Conservation (phyloP, 257 asterid species). For the Orobanche coerulescens region DNA sequence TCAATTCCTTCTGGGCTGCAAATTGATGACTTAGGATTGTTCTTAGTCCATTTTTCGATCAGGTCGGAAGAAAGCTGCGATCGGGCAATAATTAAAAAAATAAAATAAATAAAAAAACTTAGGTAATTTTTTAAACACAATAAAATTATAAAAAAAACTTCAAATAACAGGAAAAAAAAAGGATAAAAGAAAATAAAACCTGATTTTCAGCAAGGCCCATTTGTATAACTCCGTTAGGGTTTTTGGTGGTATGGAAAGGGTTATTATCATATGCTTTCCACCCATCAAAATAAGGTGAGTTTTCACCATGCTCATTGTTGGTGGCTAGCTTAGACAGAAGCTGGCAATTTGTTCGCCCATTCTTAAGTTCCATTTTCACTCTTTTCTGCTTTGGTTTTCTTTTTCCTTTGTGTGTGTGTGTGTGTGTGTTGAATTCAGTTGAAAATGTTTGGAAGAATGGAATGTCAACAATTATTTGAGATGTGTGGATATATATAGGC, state of each 20-base stretch:
- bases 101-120: neutral
- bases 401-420: neutral
- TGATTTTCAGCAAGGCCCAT: constrained; percentile 92
- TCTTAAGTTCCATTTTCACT: constrained; percentile 32
- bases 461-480: neutral
- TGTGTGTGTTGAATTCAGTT: too few relatives aligned
- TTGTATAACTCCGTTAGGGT: constrained; percentile 74
- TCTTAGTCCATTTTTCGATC: constrained; percentile 59
- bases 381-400: neutral
- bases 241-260: constrained; percentile 59
- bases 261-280: constrained; percentile 74
- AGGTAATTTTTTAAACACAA: too few relatives aligned
- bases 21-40: constrained; percentile 58
- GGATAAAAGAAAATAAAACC: constrained; percentile 21
- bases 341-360: constrained; percentile 15
- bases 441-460: constrained; percentile 11
- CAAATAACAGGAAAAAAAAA: neutral
- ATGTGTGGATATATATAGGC: constrained; percentile 25
- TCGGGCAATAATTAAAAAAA: neutral
- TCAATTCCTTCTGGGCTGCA: constrained; percentile 54
- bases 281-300: constrained; percentile 79
- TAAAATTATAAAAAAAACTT: too few relatives aligned
- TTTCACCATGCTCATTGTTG: constrained; percentile 68
- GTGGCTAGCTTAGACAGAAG: constrained; percentile 51
- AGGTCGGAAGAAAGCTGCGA: constrained; percentile 53